Base-by-base conservation (phyloP, 202 grass and related monocot genomes). In the Eragrostis tef region DNA sequence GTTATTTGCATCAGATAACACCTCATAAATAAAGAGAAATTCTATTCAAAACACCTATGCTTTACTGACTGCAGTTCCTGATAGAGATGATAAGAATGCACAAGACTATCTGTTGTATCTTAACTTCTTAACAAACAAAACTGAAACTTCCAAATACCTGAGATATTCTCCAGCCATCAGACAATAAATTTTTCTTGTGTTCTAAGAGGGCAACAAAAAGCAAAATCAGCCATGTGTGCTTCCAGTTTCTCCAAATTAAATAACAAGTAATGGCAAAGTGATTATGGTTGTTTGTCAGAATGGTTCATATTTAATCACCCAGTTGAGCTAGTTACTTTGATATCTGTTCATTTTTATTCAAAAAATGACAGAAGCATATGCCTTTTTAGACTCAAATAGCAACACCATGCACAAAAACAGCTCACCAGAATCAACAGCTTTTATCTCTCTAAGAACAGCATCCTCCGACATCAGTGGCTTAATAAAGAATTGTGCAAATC, bases 401-500 rank as follows among this genome's bases (percentile, higher is more conserved):
- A 65, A n/a, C 58, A 67, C 25, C 58, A 16, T 67, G 25, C 16
- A 41, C 19, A 78, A 58, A 39, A 77, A 60, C 60, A 67, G 1
- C 67, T 82, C 84, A 95, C 96, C 96, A 85, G 96, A 98, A 71
- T 98, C 92, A 64, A 98, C 90, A 79, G 96, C 92, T 84, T 95
- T 98, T 82, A 98, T 98, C 86, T 98, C 96, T 88, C 96, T 93
- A 78, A 90, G 81, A 83, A 94, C 92, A 91, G 95, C 96, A 86
- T 93, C 96, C 68, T 86, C 70, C 22, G 96, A 98, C 92, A 98
- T 95, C 62, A 98, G 79, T 16, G 96, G 96, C 74, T 89, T 95
- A 78, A 98, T 89, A 84, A 98, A 98, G 74, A 93, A 98, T 79
- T 98, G 96, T 21, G 96, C 85, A 91, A 95, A 98, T 90, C 96